Base-by-base conservation (phyloP, 192 early-diverging fungal species). In the Backusella tuberculispora region DNA sequence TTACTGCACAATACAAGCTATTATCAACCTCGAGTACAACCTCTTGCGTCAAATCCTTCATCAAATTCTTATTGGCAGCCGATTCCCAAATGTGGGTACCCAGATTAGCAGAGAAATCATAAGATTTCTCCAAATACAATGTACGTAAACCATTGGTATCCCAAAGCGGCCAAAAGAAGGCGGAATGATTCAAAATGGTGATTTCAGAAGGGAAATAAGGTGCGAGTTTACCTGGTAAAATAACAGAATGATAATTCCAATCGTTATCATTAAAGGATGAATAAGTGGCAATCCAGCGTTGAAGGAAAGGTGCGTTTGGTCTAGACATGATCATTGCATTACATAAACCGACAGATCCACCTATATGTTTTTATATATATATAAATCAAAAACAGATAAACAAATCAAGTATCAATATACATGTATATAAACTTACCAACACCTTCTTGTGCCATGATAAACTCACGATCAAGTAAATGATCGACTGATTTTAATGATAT, bases 391-490 rank as follows among this genome's bases (percentile, higher is more conserved):
- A 68, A 12, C 40, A 68, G 2, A 5, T 41, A 26, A 63, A 63
- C 21, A 63, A 12, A 63, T 37, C 14, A 29, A 67, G 15, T 17
- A 66, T 19, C 17, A 42, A 4, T 29, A 45, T 34, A 6, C 6
- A 4, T 17, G n/a, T 64, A 4, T 9, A 45, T 2, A 45, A 12
- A 26, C 56, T 63, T 71, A 77, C 79, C 78, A 34, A 71, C 41
- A 12, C 85, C 86, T 74, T 87, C 86, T 56, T 77, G 75, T 21
- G 80, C 87, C 81, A 88, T 83, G 43, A 83, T 81, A 68, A 86
- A 76, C 21, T 85, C 77, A 68, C 85, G 53, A 41, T 84, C 73
- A 40, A 88, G 67, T 8, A 88, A 63, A 42, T 78, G 66, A 71
- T 88, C 87, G 5, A 88, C 60, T 15, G 83, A 71, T 64, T 80